Conservation (phyloP, 116 monocot species). For the Posidonia oceanica region DNA sequence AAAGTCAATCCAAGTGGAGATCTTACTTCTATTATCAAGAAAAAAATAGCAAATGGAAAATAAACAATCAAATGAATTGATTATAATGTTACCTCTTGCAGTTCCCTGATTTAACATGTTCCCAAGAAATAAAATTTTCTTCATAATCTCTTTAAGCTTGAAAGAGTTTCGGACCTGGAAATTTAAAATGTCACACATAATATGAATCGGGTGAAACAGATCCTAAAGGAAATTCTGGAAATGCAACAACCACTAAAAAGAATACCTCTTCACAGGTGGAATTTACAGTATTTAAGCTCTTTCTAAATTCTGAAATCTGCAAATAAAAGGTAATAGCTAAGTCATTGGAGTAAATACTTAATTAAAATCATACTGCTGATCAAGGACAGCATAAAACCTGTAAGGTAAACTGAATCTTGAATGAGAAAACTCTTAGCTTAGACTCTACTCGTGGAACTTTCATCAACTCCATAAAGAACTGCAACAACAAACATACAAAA, state of each 20-base stretch:
- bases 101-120: constrained; percentile 98
- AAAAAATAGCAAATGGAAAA: neutral
- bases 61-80: neutral
- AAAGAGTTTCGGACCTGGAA: constrained; percentile 71
- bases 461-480: constrained; percentile 95
- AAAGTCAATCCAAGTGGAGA: neutral
- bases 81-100: constrained; percentile 62
- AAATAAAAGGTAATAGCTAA: constrained; percentile 2
- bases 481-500: constrained; percentile 14
- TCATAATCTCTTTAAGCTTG: constrained; percentile 95
- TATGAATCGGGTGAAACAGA: neutral
- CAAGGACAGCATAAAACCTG: constrained; percentile 37
- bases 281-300: constrained; percentile 50
- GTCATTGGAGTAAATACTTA: neutral
- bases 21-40: neutral
- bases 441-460: constrained; percentile 96
- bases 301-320: constrained; percentile 70
- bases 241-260: neutral
- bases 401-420: constrained; percentile 83
- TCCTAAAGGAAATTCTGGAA: constrained; percentile 1
- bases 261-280: constrained; percentile 81
- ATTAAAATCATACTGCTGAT: neutral
- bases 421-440: constrained; percentile 76
- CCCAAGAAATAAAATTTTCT: constrained; percentile 85
- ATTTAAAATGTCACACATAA: neutral